phyloP scores from a whole-genome alignment of 805 yeast genomes.

The Allodekkera sacchari region DNA sequence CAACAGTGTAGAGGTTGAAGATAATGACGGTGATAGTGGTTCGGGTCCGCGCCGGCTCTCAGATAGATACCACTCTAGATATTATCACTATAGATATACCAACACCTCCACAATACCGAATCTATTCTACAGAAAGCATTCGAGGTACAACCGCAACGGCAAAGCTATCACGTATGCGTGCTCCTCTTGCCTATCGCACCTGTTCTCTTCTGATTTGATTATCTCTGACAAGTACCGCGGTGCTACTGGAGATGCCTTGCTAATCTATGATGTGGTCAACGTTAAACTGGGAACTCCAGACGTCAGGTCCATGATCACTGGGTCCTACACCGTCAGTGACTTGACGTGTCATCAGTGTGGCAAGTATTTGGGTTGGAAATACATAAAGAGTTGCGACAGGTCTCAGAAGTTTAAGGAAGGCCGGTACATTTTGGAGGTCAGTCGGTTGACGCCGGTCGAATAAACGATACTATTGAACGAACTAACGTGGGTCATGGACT shows the following conservation, averaged over 20 bases:
- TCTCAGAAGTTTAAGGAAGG: conserved; percentile 55
- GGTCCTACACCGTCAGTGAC: conserved; percentile 48
- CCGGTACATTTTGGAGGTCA: conserved; percentile 43
- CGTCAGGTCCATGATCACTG: conserved; percentile 45
- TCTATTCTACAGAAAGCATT: conserved; percentile 7
- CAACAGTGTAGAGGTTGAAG: conserved; percentile 4
- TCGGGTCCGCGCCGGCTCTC: not conserved
- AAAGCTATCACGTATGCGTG: conserved; percentile 20
- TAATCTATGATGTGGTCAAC: conserved; percentile 37
- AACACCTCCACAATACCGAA: not conserved
- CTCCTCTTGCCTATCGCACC: conserved; percentile 21
- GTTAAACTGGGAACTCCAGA: conserved; percentile 14
- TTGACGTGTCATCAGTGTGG: conserved; percentile 48
- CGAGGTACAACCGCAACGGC: conserved; percentile 14
- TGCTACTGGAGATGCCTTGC: conserved; percentile 46
- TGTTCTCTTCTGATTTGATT: conserved; percentile 21
- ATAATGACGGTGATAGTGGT: conserved; percentile 2
- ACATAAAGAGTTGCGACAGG: conserved; percentile 36
- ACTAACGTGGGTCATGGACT: no score
- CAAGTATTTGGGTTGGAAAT: conserved; percentile 54
- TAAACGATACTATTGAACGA: no score
- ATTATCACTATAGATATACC: not conserved
- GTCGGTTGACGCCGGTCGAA: not conserved
- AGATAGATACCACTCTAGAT: not conserved
- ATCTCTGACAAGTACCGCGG: conserved; percentile 40